Base-by-base conservation (phyloP, 805 yeast genomes). In the Saccharomycopsis schoenii region DNA sequence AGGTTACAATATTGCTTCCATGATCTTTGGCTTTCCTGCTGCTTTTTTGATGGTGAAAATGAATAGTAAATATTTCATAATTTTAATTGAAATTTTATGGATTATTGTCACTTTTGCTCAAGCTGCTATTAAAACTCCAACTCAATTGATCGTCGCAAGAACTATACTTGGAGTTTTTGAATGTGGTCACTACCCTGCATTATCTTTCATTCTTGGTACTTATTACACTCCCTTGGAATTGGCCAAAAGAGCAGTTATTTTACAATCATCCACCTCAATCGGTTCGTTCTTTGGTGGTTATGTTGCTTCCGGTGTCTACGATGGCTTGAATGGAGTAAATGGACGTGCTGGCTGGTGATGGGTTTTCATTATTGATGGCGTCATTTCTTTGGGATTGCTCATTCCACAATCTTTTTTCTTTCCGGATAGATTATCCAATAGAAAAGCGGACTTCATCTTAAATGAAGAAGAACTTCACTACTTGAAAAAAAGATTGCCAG, bases 341-440 rank as follows among this genome's bases (percentile, higher is more conserved):
- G 89, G 89, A 0, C 72, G 81, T 12, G 76, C 77, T 9, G 83
- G 88, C 12, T 86, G 90, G 90, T 77, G 84, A 74, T 86, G 90
- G 90, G 81, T 83, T 68, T 86, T 83, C 67, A 81, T 86, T 56
- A 77, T 86, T 63, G 89, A 85, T 68, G 85, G 85, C 12, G 67
- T 81, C 56, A 56, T 59, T 15, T 40, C 61, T 58, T 15, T 52
- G 11, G 54, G 34, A 29, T 4, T 29, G 34, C 34, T 29, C 6
- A 29, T 29, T 19, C 43, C 43, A 40, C 43, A 40, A 40, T 40
- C 19, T 17, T 15, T 40, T 40, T 40, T 40, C 43, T 40, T 40
- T 40, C 43, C 43, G 4, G 43, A 40, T 40, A 40, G 43, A 40
- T 40, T 40, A 17, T 40, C 43, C 9, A 40, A 40, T 40, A 40